Base-by-base conservation (phyloP, 176 grass and related monocot genomes). In the Phoenix dactylifera region DNA sequence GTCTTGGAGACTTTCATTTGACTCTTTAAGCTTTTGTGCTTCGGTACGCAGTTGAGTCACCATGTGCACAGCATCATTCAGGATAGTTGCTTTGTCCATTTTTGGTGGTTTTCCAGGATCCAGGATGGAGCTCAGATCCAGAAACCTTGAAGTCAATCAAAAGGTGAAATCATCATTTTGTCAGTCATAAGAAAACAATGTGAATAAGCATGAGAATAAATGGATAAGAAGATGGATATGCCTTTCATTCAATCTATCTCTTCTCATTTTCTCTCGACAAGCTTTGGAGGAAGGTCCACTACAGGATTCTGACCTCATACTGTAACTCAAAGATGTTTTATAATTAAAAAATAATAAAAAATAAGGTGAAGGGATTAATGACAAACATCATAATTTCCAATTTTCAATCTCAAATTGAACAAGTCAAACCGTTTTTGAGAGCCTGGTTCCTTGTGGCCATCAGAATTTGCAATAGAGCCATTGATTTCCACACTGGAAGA, bases 241-340 rank as follows among this genome's bases (percentile, higher is more conserved):
- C 87, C 82, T 90, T 30, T 82, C 75, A 68, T 90, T 90, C 60
- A 90, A 54, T 55, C 75, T 90, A 30, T 82, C 76, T 58, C 87
- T 82, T 79, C 87, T 79, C 26, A 76, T 65, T 61, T 79, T 90
- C 60, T 90, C 87, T 55, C 87, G 82, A 25, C 59, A 79, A 65
- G 87, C 87, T 82, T 90, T 90, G 28, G 82, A 82, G 49, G 72
- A 64, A 24, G 78, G 82, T 69, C 75, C 54, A 73, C 68, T n/a
- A 0, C 60, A 67, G 24, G 82, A 73, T 54, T 17, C 82, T 70
- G 82, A 55, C 60, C 87, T 82, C 60, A 76, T 51, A 69, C 87
- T 90, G 82, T 4, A 26, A 66, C 2, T 26, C 62, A 50, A 26
- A 77, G 76, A 22, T 76, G 55, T 29, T 52, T 55, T 26, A 26